phyloP scores from a whole-genome alignment of 2,329 filamentous ascomycete genomes.

The Aureobasidium sp. region DNA sequence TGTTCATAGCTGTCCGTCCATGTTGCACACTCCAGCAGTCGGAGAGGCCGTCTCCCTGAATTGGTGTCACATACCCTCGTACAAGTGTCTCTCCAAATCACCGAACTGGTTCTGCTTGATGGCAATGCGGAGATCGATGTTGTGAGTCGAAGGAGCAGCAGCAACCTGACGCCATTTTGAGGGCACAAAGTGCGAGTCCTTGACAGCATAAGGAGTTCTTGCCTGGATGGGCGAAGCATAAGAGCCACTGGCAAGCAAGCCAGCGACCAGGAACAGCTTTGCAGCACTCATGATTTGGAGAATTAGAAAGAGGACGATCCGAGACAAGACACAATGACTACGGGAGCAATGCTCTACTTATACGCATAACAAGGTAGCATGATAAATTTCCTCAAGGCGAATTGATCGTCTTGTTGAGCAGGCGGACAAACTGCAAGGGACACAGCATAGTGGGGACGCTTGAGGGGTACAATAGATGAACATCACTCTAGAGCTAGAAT shows the following conservation, averaged over 20 bases:
- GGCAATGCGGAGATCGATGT: constrained; percentile 49
- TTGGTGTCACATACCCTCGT: constrained; percentile 35
- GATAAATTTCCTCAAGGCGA: neutral
- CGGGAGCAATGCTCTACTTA: neutral
- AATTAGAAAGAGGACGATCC: neutral
- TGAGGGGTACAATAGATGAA: neutral
- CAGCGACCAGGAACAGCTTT: constrained; percentile 10
- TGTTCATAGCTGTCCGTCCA: neutral
- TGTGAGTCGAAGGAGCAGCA: constrained; percentile 40
- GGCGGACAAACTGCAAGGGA: neutral
- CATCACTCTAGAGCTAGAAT: neutral
- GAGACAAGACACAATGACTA: neutral
- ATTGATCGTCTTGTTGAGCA: constrained; percentile 2
- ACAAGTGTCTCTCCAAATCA: constrained; percentile 48
- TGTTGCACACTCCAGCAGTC: neutral
- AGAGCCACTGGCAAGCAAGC: constrained; percentile 5
- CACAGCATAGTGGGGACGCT: neutral
- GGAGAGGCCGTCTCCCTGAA: neutral
- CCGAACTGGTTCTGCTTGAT: constrained; percentile 50
- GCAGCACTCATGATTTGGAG: constrained; percentile 8
- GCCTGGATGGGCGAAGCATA: constrained; percentile 5
- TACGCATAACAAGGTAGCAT: neutral
- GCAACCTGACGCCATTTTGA: constrained; percentile 42
- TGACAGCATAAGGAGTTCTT: constrained; percentile 42
- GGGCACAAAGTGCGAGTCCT: constrained; percentile 48